Evolutionary conservation across 257 asterid genomes (phyloP).

Genomic region (Thymus quinquecostatus): DNA sequence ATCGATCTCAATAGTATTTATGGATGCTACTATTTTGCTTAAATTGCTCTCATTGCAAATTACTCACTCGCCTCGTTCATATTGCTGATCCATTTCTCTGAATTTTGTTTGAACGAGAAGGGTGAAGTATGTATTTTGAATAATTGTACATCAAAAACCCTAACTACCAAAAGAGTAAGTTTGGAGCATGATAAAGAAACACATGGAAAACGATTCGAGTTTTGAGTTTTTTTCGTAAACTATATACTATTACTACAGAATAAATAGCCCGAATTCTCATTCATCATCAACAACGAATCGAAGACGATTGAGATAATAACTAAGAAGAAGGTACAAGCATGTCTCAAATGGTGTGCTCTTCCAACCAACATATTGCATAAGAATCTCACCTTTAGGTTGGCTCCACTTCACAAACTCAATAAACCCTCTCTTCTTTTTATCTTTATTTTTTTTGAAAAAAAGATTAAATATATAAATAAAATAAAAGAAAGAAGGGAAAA

Average conservation of each 20-base stretch:
- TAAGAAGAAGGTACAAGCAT: constrained; percentile 30
- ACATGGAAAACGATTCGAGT: too few relatives aligned
- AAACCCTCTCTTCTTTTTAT: background rate
- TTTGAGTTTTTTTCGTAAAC: background rate
- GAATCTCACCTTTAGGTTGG: constrained; percentile 79
- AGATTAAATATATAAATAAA: background rate
- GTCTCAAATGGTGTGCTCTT: constrained; percentile 57
- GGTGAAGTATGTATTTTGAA: too few relatives aligned
- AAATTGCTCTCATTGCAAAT: too few relatives aligned
- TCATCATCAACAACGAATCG: background rate
- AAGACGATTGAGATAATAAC: constrained; percentile 31
- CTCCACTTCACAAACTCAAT: constrained; percentile 54
- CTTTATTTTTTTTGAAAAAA: background rate
- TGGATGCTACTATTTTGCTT: background rate
- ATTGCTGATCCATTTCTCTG: too few relatives aligned
- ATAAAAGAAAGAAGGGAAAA: background rate
- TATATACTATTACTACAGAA: background rate
- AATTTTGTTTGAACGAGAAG: too few relatives aligned
- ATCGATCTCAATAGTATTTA: background rate
- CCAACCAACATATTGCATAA: constrained; percentile 83
- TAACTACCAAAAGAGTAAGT: too few relatives aligned
- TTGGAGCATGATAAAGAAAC: too few relatives aligned
- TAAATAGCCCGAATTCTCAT: background rate
- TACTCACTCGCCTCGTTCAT: too few relatives aligned
- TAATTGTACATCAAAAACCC: too few relatives aligned